Conservation (phyloP, 2,329 filamentous ascomycete genomes). For the Trichoderma polysporum region DNA sequence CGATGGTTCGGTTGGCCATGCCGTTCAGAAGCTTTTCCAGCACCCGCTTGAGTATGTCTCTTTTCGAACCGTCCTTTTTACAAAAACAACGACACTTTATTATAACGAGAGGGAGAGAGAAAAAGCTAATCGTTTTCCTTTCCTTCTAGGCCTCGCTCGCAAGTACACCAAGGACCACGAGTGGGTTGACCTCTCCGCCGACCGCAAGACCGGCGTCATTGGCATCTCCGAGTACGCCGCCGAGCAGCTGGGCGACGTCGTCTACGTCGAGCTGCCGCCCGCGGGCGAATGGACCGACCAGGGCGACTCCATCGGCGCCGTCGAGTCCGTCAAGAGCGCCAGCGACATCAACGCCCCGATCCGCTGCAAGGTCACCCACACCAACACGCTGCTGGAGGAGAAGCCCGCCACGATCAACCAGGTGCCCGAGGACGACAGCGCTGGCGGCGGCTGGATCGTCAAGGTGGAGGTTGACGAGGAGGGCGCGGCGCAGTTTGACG, state of each 20-base stretch:
- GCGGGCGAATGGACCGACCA: slow-evolving; percentile 60
- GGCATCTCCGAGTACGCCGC: slow-evolving; percentile 93
- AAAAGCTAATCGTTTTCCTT: neutral
- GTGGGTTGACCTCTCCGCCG: slow-evolving; percentile 87
- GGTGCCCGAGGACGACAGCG: slow-evolving; percentile 75
- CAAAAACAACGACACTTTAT: too few species aligned
- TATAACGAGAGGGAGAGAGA: too few species aligned
- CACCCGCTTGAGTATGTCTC: slow-evolving; percentile 37
- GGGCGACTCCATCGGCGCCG: slow-evolving; percentile 86
- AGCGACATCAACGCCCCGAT: slow-evolving; percentile 94
- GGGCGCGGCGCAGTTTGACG: slow-evolving; percentile 66
- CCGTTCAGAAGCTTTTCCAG: slow-evolving; percentile 44
- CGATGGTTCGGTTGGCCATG: slow-evolving; percentile 39
- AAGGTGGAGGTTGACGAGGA: slow-evolving; percentile 75
- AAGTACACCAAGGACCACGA: slow-evolving; percentile 97
- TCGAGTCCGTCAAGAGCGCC: slow-evolving; percentile 98
- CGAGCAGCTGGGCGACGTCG: slow-evolving; percentile 89
- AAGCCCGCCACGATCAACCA: slow-evolving; percentile 87
- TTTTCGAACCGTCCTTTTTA: too few species aligned
- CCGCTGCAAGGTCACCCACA: slow-evolving; percentile 69
- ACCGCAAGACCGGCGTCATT: slow-evolving; percentile 75
- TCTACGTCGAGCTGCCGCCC: slow-evolving; percentile 92
- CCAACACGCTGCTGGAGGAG: slow-evolving; percentile 76
- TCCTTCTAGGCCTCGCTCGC: slow-evolving; percentile 59
- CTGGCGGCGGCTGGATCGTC: slow-evolving; percentile 85